Base-by-base conservation (phyloP, 768 basidiomycete species). In the Neoboletus magnificus region DNA sequence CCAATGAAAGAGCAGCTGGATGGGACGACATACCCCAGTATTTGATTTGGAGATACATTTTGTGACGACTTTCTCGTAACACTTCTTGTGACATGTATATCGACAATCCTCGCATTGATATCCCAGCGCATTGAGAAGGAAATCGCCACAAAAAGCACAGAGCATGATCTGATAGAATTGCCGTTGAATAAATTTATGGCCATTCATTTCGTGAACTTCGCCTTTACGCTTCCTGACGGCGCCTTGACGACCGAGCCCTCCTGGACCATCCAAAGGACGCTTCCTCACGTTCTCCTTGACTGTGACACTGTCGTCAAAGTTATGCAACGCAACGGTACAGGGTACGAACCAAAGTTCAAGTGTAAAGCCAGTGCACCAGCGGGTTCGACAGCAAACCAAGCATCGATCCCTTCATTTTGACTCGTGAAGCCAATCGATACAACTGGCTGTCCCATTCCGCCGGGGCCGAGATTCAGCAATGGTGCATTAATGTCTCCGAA, bases 71-170 rank as follows among this genome's bases (percentile, higher is more conserved):
- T 98, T 98, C 66, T 95, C 91, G 69, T 95, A 96, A 69, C 97
- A 99, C 69, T 96, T 96, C 79, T 95, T 96, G 80, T 99, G 97
- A 73, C 97, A 99, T 3, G 93, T 93, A 72, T 98, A 99, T 59
- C 93, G 87, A 72, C 97, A 99, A 70, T 99, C 97, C 67, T 98
- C 97, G 78, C 97, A 99, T 75, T 98, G 96, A 73, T 94, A 97
- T n/a, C 97, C 97, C 56, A 89, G 79, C 2, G 93, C 96, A 59
- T 98, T 98, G 71, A 98, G 89, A 54, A 99, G 79, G 77, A 99
- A 98, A 66, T 98, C 96, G 74, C 84, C 87, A 77, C 97, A 99
- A 73, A 97, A 93, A 4, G 97, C 97, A 70, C 97, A 99, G 50
- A 98, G 82, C 81, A 99, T 97, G 68, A 98, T 85, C 70, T 98